Conservation (phyloP, 1,139 yeast genomes). For the Debaryomyces sp. region DNA sequence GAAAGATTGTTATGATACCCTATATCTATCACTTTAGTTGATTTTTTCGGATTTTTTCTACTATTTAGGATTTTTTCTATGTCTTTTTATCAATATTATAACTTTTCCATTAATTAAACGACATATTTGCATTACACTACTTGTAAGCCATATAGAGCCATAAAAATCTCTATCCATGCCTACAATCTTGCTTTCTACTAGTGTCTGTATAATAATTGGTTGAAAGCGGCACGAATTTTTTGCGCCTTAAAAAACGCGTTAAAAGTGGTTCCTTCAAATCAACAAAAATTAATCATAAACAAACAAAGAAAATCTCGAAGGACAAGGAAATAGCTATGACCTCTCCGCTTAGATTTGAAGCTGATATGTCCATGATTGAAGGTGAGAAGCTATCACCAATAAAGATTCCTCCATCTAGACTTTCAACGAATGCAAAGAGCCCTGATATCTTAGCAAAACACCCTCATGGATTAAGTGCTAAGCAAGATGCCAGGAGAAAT, state of each 20-base stretch:
- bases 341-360: conserved; percentile 13
- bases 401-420: conserved; percentile 11
- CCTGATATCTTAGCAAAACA: conserved; percentile 29
- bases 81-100: conserved; percentile 1
- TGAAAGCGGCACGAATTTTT: not conserved
- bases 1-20: conserved; percentile 4
- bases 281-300: conserved; percentile 6
- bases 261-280: not conserved
- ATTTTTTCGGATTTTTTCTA: not conserved
- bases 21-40: not conserved
- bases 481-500: conserved; percentile 31
- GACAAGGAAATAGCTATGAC: conserved; percentile 10
- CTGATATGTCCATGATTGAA: conserved; percentile 10
- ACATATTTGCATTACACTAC: not conserved
- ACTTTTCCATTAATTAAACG: not conserved
- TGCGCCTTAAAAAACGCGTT: conserved; percentile 3
- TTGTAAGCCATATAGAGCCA: not conserved
- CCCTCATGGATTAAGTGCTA: conserved; percentile 52
- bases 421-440: conserved; percentile 6
- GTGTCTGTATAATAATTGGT: not conserved
- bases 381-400: conserved; percentile 17
- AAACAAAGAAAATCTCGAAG: not conserved
- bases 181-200: not conserved
- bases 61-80: not conserved
- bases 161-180: not conserved